phyloP scores from a whole-genome alignment of 257 asterid species.

The Agastache rugosa region DNA sequence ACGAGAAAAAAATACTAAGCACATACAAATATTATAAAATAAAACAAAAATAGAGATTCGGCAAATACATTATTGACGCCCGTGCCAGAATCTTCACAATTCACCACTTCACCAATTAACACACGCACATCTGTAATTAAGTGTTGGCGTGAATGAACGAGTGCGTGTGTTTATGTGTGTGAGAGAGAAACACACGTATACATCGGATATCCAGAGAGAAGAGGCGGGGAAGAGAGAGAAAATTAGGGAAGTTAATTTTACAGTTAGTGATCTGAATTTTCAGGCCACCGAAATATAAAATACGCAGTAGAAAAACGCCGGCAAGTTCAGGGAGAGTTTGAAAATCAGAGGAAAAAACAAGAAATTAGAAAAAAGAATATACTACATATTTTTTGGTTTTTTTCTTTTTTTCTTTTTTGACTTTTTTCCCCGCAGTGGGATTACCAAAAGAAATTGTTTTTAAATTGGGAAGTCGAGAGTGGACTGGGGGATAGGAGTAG shows the following conservation, averaged over 20 bases:
- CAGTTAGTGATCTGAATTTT: conserved; percentile 39
- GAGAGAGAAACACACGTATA: conserved; percentile 1
- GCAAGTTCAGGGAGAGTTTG: conserved; percentile 43
- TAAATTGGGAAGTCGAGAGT: conserved; percentile 17
- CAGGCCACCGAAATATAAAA: conserved; percentile 31
- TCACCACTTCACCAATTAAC: conserved; percentile 45
- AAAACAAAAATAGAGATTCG: neutral
- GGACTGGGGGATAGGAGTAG: conserved; percentile 18
- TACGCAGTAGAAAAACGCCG: conserved; percentile 43
- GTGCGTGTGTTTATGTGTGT: conserved; percentile 32
- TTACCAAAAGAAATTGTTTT: conserved; percentile 40
- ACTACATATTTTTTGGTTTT: neutral
- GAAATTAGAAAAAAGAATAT: conserved; percentile 10
- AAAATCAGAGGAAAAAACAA: conserved; percentile 28
- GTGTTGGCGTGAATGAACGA: conserved; percentile 43
- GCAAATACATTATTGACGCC: conserved; percentile 36
- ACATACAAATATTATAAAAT: conserved; percentile 21
- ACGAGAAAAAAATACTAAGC: conserved; percentile 20
- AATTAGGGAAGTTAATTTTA: conserved; percentile 19
- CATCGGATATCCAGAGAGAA: conserved; percentile 16
- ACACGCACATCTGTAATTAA: conserved; percentile 41
- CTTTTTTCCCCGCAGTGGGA: conserved; percentile 39
- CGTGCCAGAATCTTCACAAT: conserved; percentile 50
- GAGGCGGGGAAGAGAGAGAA: neutral
- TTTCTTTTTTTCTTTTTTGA: conserved; percentile 1